A percentile compares a stretch with the other conserved stretches of the same genome.
Evolutionary conservation across 1,284 basidiomycete genomes (phyloP).

Genomic region (Limonomyces culmigenus): DNA sequence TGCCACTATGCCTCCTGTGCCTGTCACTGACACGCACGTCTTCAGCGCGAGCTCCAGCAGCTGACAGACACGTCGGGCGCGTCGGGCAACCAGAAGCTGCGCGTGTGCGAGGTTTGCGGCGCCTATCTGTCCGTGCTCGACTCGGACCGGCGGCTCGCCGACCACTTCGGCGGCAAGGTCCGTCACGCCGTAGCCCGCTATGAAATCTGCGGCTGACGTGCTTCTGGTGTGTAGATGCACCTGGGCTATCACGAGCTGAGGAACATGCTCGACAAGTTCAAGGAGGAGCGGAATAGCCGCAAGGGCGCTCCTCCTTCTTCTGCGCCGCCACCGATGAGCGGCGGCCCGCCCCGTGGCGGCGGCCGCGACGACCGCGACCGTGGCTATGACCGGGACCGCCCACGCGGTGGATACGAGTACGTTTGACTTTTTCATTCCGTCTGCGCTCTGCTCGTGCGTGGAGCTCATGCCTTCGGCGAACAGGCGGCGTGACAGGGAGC

Average conservation of each 20-base stretch:
- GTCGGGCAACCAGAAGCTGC: slow-evolving; percentile 95
- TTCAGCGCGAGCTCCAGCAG: slow-evolving; percentile 82
- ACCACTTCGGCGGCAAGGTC: slow-evolving; percentile 99
- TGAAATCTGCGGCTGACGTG: no score
- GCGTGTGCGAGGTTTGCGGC: slow-evolving; percentile 98
- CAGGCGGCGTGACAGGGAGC: slow-evolving; percentile 54
- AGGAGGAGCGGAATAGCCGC: slow-evolving; percentile 74
- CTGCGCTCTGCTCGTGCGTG: not conserved
- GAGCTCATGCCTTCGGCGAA: slow-evolving; percentile 22
- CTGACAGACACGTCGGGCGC: slow-evolving; percentile 97
- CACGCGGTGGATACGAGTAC: slow-evolving; percentile 11
- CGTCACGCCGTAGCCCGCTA: slow-evolving; percentile 12
- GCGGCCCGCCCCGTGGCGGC: slow-evolving; percentile 10
- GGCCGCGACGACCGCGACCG: slow-evolving; percentile 15
- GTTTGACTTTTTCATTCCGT: slow-evolving; percentile 36
- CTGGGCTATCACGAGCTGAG: slow-evolving; percentile 95
- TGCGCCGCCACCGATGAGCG: slow-evolving; percentile 11
- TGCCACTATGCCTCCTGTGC: slow-evolving; percentile 4
- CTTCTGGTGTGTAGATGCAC: slow-evolving; percentile 62
- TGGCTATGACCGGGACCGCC: slow-evolving; percentile 24
- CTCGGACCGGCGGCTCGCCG: slow-evolving; percentile 94
- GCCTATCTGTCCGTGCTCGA: slow-evolving; percentile 96
- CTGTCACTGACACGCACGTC: slow-evolving; percentile 1
- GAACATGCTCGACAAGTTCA: slow-evolving; percentile 81
- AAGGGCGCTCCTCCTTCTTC: slow-evolving; percentile 36